These are phyloP conservation scores for Botryosphaeria dothidea DNA, from an alignment of 2,329 filamentous ascomycete species.

Conservation along the genomic window DNA sequence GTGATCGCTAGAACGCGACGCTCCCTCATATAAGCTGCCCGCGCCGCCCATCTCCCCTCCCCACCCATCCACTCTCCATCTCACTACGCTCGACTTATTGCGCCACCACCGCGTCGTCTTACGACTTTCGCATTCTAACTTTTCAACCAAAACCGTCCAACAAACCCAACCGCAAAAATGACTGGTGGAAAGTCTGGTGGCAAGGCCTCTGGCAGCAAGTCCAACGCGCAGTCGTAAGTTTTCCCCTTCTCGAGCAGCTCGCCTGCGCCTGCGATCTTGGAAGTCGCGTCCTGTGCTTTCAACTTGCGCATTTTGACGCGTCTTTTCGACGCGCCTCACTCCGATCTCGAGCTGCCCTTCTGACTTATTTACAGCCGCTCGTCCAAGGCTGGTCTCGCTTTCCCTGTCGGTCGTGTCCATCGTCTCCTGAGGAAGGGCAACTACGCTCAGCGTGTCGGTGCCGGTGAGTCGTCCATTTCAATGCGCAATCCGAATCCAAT, in stretches of 20 bases:
- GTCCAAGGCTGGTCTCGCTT: conserved; percentile 98
- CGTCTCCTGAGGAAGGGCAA: conserved; percentile 98
- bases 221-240: conserved; percentile 94
- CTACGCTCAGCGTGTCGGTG: conserved; percentile 99
- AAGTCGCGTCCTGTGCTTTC: conserved; percentile 43
- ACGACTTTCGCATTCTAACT: conserved; percentile 33
- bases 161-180: conserved; percentile 67
- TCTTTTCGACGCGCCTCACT: conserved; percentile 30
- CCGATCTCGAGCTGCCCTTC: conserved; percentile 27
- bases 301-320: conserved; percentile 20
- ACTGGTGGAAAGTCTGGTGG: conserved; percentile 99
- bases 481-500: neutral
- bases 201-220: conserved; percentile 98
- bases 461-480: conserved; percentile 57
- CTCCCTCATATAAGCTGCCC: conserved; percentile 42
- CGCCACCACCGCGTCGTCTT: neutral
- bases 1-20: conserved; percentile 24
- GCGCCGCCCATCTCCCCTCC: conserved; percentile 33
- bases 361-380: conserved; percentile 72
- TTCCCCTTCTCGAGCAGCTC: conserved; percentile 18
- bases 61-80: conserved; percentile 27
- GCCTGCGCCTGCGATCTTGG: conserved; percentile 23
- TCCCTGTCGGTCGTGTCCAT: conserved; percentile 98
- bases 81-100: conserved; percentile 18
- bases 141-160: conserved; percentile 29